A percentile compares a stretch with the other conserved stretches of the same genome.
These are phyloP conservation scores for Leishmania gerbilli DNA, from an alignment of 208 protist genomes.

Conservation along the genomic window DNA sequence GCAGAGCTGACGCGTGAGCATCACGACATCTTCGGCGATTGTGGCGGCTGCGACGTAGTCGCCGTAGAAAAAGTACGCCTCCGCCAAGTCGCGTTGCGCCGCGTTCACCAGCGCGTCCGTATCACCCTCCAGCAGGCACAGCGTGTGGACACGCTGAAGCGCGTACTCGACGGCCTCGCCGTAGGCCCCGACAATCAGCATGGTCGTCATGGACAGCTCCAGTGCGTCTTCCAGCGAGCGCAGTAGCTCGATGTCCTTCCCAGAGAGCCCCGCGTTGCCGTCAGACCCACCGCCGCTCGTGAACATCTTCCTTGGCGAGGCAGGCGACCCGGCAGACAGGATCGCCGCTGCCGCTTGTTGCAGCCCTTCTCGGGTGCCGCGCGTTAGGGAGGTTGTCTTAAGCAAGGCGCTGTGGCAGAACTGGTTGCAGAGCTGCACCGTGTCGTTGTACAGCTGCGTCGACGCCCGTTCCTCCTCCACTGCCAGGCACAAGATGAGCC, in stretches of 20 bases:
- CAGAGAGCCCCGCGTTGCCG: slow-evolving; percentile 8
- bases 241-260: slow-evolving; percentile 31
- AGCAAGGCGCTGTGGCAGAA: slow-evolving; percentile 43
- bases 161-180: slow-evolving; percentile 46
- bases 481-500: slow-evolving; percentile 52
- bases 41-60: slow-evolving; percentile 40
- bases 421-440: slow-evolving; percentile 34
- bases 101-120: slow-evolving; percentile 45
- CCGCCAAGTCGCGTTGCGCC: slow-evolving; percentile 51
- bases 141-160: slow-evolving; percentile 57
- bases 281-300: background rate
- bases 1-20: slow-evolving; percentile 45
- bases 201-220: slow-evolving; percentile 41
- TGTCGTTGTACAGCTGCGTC: slow-evolving; percentile 51
- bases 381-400: slow-evolving; percentile 35
- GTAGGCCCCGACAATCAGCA: slow-evolving; percentile 42
- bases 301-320: background rate
- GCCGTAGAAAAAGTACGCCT: slow-evolving; percentile 52
- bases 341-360: slow-evolving; percentile 40
- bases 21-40: slow-evolving; percentile 56
- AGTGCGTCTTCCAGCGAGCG: slow-evolving; percentile 36
- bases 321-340: slow-evolving; percentile 13
- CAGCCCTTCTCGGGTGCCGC: slow-evolving; percentile 51
- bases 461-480: slow-evolving; percentile 51
- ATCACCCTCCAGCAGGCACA: slow-evolving; percentile 48